Conservation (phyloP, 2,329 filamentous ascomycete species). For the Trichoderma aggressivum region DNA sequence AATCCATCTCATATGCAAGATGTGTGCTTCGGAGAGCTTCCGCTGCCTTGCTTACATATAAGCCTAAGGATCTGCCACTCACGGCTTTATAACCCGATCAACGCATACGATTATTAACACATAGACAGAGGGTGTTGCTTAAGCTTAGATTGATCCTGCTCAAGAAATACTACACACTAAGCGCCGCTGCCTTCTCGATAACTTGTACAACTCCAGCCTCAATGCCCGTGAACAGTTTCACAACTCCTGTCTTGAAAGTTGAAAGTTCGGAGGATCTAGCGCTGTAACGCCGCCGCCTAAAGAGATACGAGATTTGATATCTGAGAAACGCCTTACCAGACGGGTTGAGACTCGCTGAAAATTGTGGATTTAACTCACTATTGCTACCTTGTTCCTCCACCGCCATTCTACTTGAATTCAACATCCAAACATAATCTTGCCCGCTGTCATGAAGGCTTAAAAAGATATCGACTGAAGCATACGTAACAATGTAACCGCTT, state of each 20-base stretch:
- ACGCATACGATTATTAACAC: not conserved
- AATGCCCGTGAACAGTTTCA: not conserved
- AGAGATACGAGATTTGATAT: not conserved
- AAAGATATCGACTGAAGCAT: not conserved
- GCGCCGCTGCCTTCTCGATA: not conserved
- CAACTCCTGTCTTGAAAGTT: not conserved
- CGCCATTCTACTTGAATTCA: not conserved
- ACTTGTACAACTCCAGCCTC: not conserved
- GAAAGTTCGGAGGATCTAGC: not conserved
- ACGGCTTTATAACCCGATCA: not conserved
- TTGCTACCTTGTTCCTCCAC: not conserved
- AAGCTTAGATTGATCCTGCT: not conserved
- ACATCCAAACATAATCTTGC: not conserved
- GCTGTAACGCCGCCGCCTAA: not conserved
- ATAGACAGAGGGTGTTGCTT: not conserved
- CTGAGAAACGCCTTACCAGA: not conserved
- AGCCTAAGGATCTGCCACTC: not conserved
- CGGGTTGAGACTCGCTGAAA: not conserved
- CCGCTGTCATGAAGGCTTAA: not conserved
- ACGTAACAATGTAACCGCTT: rapidly evolving
- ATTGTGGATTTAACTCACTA: not conserved
- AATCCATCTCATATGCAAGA: not conserved
- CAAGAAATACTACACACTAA: not conserved
- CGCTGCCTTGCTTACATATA: not conserved
- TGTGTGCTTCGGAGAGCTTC: not conserved